Base-by-base conservation (phyloP, 192 early-diverging fungal genomes). In the Podila verticillata region DNA sequence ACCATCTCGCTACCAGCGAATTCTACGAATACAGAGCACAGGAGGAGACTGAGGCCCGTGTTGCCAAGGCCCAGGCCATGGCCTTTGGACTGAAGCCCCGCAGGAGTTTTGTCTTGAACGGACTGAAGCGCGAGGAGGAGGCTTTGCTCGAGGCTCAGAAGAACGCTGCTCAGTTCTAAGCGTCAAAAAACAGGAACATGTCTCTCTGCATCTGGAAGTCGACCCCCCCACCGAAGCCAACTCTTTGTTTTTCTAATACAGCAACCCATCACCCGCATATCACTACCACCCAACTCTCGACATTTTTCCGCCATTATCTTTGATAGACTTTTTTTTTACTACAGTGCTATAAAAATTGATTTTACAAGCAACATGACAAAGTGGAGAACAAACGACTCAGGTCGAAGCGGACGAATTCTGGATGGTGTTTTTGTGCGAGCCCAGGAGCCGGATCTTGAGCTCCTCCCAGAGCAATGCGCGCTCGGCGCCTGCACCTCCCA, bases 11-110 rank as follows among this genome's bases (percentile, higher is more conserved):
- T 26, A 91, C 94, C 17, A 63, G 73, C 17, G 94, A 95, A 70
- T 97, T 98, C 77, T 97, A 97, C 75, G 74, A 79, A 61, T 79
- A 91, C 62, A 91, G 97, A 51, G 92, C 91, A 44, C 91, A 88
- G 48, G 88, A 95, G 73, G 97, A 98, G 69, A 72, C 86, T 31
- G 89, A 92, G 72, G 87, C 87, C 61, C 87, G 87, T 74, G 86
- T 91, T 12, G 90, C 90, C 19, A 82, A 86, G 62, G 86, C 89
- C 68, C 88, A 93, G 74, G 84, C 84, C 4, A 62, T 82, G 63
- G 80, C 80, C 13, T 84, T 84, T 44, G 84, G 84, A 54, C 62
- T 80, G 32, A 62, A 72, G 65, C 77, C 77, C 22, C 77, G 77
- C 66, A 72, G 61, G 57, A 72, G 77, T 61, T 72, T 68, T 68